phyloP scores from a whole-genome alignment of 352 stramenopile species.

The Pythium aristosporum region DNA sequence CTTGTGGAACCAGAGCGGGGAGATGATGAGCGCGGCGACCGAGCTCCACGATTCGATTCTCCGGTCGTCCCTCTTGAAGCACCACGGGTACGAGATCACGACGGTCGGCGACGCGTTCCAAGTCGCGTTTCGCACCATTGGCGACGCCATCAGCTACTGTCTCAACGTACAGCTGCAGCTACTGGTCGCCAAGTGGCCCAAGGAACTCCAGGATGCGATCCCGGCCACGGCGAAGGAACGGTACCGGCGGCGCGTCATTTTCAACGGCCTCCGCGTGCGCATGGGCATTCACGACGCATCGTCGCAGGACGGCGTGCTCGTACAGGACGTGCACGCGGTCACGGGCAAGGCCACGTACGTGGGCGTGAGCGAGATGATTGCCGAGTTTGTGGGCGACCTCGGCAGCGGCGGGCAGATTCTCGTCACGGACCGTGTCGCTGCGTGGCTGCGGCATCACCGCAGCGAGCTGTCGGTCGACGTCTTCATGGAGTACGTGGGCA shows the following conservation, averaged over 20 bases:
- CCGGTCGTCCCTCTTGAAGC: constrained; percentile 30
- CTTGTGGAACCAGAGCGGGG: constrained; percentile 26
- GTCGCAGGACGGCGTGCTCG: constrained; percentile 11
- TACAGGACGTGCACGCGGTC: constrained; percentile 26
- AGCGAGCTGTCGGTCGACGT: constrained; percentile 17
- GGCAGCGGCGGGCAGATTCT: constrained; percentile 31
- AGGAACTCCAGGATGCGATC: constrained; percentile 48
- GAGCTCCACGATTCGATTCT: constrained; percentile 37
- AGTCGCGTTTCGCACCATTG: constrained; percentile 63
- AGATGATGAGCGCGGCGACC: constrained; percentile 30
- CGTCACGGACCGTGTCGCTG: constrained; percentile 4
- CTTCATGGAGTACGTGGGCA: constrained; percentile 32
- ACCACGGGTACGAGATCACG: constrained; percentile 75
- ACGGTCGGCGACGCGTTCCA: constrained; percentile 72
- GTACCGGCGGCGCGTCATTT: constrained; percentile 3
- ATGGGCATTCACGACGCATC: constrained; percentile 34
- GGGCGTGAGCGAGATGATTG: constrained; percentile 27
- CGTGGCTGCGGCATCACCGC: constrained; percentile 7
- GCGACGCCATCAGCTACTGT: constrained; percentile 44
- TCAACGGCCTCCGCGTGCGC: constrained; percentile 32
- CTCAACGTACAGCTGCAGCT: constrained; percentile 19
- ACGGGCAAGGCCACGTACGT: constrained; percentile 29
- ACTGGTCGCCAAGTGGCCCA: constrained; percentile 55
- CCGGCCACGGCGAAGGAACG: constrained; percentile 44
- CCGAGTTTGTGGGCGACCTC: constrained; percentile 27